Evolutionary conservation across 2,329 filamentous ascomycete genomes (phyloP).

Genomic region (Stemphylium lycopersici): DNA sequence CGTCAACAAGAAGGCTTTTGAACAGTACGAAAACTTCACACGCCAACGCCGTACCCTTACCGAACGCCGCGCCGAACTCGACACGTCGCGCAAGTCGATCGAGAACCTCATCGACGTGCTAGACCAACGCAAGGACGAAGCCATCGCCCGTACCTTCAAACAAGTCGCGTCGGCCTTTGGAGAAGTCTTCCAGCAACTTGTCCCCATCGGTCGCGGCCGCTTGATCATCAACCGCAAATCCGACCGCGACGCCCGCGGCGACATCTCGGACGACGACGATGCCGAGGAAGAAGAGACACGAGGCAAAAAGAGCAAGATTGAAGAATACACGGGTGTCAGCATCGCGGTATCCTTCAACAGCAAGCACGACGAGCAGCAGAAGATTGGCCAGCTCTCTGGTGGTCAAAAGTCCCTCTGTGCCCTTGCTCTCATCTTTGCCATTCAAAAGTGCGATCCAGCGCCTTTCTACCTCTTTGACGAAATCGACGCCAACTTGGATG

Average conservation of each 20-base stretch:
- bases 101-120: slow-evolving; percentile 90
- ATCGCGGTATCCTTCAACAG: slow-evolving; percentile 99
- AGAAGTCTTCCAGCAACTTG: slow-evolving; percentile 90
- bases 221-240: slow-evolving; percentile 91
- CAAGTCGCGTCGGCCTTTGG: slow-evolving; percentile 95
- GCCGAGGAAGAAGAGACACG: slow-evolving; percentile 50
- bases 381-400: slow-evolving; percentile 95
- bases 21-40: slow-evolving; percentile 98
- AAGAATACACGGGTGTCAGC: slow-evolving; percentile 95
- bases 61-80: slow-evolving; percentile 83
- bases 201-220: slow-evolving; percentile 88
- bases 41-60: slow-evolving; percentile 86
- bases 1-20: slow-evolving; percentile 99
- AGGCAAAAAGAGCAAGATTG: slow-evolving; percentile 60
- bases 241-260: slow-evolving; percentile 69
- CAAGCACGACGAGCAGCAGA: slow-evolving; percentile 96
- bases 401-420: slow-evolving; percentile 98
- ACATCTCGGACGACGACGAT: slow-evolving; percentile 60
- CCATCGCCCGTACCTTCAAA: slow-evolving; percentile 97
- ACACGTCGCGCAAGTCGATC: slow-evolving; percentile 84
- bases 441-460: slow-evolving; percentile 94
- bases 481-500: slow-evolving; percentile 97
- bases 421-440: slow-evolving; percentile 97
- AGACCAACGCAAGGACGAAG: slow-evolving; percentile 95
- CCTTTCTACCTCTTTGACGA: slow-evolving; percentile 99